Evolutionary conservation across 805 yeast genomes (phyloP), one percentile per base, ranked within the genome.

Genomic region (Isabelozyma rhagii): DNA sequence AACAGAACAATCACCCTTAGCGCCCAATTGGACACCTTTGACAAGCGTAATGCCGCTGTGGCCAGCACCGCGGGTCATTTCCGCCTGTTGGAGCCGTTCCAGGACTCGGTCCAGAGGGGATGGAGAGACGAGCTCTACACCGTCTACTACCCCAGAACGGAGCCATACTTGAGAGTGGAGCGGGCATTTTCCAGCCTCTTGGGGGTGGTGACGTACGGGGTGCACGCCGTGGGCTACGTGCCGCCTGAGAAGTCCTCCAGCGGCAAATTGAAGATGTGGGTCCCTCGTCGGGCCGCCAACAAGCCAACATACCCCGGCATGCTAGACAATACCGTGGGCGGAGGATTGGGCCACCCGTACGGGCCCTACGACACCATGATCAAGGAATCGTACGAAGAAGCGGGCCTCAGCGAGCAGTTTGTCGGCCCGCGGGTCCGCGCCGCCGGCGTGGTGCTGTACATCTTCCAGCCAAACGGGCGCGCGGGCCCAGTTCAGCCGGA

Each of bases 321-420:
- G 87, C 77, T 92, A 39, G 99, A 94, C 64, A 93, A 92, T 64
- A 90, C 96, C 0, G 88, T 94, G 6, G 99, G 97, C 0, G 99
- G 99, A 1, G 99, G 99, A 0, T 60, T 94, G 4, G 97, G 96
- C 0, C 77, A 85, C 63, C 97, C 96, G 0, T 74, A 81, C 55
- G 89, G 91, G 0, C 71, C 83, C 2, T 69, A 74, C 60, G 96
- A 89, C 43, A 93, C 97, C 0, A 82, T 85, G 3, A 56, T 88
- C 15, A 94, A 94, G 62, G 99, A 94, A 64, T 83, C 96, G 59
- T 75, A 74, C 51, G 99, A 94, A 60, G 99, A 94, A 60, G 98
- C 97, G 0, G 96, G 96, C 0, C 66, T 93, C n/a, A 54, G 60
- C 0, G 70, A 74, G 45, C 75, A 71, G 0, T 79, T 81, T 51